These are phyloP conservation scores for Sanghuangporus baumii DNA, from an alignment of 1,284 basidiomycete species.

Conservation along the genomic window DNA sequence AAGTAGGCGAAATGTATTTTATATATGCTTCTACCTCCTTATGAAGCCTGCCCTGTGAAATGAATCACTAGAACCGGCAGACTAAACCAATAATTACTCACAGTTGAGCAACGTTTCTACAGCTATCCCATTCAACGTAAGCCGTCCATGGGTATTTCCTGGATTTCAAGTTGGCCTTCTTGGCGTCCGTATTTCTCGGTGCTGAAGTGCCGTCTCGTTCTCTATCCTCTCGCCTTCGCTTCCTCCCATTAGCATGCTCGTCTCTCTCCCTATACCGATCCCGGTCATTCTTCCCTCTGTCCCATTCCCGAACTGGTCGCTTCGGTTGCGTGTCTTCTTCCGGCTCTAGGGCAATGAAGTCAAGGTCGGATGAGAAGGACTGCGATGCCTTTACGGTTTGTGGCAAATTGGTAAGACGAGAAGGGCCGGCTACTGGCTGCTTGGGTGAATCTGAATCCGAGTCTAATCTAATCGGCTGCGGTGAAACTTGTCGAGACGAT, in stretches of 20 bases:
- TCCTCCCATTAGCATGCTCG: conserved; percentile 24
- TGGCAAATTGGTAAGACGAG: not conserved
- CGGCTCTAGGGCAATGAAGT: conserved; percentile 15
- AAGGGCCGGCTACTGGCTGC: conserved; percentile 12
- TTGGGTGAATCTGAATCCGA: not conserved
- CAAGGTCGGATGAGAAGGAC: conserved; percentile 2
- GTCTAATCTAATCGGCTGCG: not conserved
- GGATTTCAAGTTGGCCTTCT: conserved; percentile 39
- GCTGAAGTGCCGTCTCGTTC: conserved; percentile 47
- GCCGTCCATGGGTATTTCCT: conserved; percentile 76
- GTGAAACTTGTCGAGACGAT: conserved; percentile 7
- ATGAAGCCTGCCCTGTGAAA: conserved; percentile 54
- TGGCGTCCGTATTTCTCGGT: conserved; percentile 52
- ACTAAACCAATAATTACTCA: conserved; percentile 32
- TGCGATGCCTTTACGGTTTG: not conserved
- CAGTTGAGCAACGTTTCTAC: conserved; percentile 78
- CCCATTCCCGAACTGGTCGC: conserved; percentile 3
- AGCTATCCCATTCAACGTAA: conserved; percentile 74
- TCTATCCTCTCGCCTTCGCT: conserved; percentile 39
- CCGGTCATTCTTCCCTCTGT: conserved; percentile 4
- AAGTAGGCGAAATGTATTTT: conserved; percentile 83
- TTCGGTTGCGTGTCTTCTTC: conserved; percentile 1
- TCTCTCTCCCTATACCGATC: conserved; percentile 7
- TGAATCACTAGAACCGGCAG: conserved; percentile 8
- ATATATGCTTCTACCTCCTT: conserved; percentile 83